Evolutionary conservation across 495 filamentous ascomycete species (phyloP).

Genomic region (Xanthoparmelia taractica): DNA sequence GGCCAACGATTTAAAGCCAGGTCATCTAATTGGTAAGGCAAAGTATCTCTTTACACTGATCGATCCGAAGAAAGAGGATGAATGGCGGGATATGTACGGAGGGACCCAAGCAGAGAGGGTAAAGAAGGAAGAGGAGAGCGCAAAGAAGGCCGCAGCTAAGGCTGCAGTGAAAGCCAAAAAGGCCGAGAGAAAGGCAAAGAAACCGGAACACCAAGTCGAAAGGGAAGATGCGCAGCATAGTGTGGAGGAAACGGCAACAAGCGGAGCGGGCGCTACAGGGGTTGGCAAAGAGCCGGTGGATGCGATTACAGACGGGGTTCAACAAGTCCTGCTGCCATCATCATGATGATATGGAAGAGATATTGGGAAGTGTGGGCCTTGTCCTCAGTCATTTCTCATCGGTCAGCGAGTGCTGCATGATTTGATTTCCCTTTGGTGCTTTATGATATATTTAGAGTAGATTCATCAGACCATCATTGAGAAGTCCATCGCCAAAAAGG

Average conservation of each 20-base stretch:
- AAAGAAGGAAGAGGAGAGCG: constrained; percentile 59
- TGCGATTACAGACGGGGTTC: constrained; percentile 35
- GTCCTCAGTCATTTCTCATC: not conserved
- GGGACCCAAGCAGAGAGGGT: constrained; percentile 57
- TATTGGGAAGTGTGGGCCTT: too few species aligned
- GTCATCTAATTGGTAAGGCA: constrained; percentile 76
- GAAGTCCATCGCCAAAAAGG: not conserved
- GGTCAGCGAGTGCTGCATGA: not conserved
- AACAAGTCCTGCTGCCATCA: constrained; percentile 33
- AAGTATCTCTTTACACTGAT: constrained; percentile 78
- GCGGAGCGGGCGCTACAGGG: constrained; percentile 23
- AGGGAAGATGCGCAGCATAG: constrained; percentile 39
- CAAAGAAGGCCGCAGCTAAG: constrained; percentile 47
- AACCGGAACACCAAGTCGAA: constrained; percentile 40
- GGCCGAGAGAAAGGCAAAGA: constrained; percentile 51
- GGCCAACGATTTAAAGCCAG: constrained; percentile 45
- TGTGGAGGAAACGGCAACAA: constrained; percentile 32
- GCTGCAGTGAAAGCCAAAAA: constrained; percentile 50
- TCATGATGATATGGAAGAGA: constrained; percentile 20
- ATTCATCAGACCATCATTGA: too few species aligned
- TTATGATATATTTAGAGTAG: too few species aligned
- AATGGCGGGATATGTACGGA: constrained; percentile 77
- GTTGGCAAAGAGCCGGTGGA: constrained; percentile 31
- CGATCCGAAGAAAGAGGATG: constrained; percentile 68
- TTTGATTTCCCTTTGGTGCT: too few species aligned